A percentile compares a stretch with the other conserved stretches of the same genome.
Conservation (phyloP, 805 yeast species). For the Lachancea dasiensis region DNA sequence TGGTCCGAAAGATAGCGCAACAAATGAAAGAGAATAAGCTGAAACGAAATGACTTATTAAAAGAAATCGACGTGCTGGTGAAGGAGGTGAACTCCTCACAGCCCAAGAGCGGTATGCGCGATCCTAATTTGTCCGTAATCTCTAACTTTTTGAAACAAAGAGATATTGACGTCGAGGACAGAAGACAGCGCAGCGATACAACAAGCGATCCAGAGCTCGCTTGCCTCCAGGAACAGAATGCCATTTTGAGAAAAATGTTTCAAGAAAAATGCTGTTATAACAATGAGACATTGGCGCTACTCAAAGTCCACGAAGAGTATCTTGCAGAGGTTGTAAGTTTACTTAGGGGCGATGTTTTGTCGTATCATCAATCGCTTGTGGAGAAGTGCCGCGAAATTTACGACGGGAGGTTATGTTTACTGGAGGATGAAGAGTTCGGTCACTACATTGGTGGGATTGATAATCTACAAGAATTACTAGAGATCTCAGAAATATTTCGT, state of each 20-base stretch:
- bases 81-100: conserved; percentile 13
- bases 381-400: conserved; percentile 12
- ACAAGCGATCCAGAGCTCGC: conserved; percentile 3
- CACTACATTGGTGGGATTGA: conserved; percentile 17
- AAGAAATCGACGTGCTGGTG: conserved; percentile 19
- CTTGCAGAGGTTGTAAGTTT: conserved; percentile 16
- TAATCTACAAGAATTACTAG: conserved; percentile 18
- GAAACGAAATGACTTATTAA: conserved; percentile 17
- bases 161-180: conserved; percentile 3
- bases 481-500: conserved; percentile 19
- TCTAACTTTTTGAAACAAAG: conserved; percentile 15
- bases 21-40: conserved; percentile 19
- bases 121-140: conserved; percentile 17
- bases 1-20: conserved; percentile 16
- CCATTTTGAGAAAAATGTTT: conserved; percentile 12
- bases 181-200: background rate
- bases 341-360: conserved; percentile 17
- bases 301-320: conserved; percentile 19
- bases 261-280: conserved; percentile 9
- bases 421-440: conserved; percentile 21
- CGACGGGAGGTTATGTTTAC: conserved; percentile 13
- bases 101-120: conserved; percentile 1
- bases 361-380: conserved; percentile 12
- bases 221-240: conserved; percentile 14
- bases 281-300: conserved; percentile 13